A percentile compares a stretch with the other conserved stretches of the same genome.
Conservation (phyloP, 2,329 filamentous ascomycete genomes). For the Fusarium chuoi region DNA sequence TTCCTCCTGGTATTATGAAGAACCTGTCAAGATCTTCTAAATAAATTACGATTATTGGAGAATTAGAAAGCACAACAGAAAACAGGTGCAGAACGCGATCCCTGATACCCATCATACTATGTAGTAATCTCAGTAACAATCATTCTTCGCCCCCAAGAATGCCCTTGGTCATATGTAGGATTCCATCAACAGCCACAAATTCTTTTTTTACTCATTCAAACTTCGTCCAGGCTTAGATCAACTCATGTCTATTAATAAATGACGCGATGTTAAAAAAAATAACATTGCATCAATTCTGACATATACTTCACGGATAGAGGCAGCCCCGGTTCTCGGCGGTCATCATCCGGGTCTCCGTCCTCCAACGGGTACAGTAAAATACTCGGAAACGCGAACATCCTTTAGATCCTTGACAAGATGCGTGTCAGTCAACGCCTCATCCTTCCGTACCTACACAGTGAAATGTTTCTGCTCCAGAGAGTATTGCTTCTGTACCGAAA, state of each 20-base stretch:
- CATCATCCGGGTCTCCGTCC: conserved; percentile 21
- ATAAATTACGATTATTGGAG: not conserved
- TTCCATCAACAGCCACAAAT: no score
- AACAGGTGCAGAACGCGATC: not conserved
- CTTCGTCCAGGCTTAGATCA: not conserved
- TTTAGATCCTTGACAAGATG: conserved; percentile 11
- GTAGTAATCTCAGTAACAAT: not conserved
- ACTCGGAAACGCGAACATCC: conserved; percentile 1
- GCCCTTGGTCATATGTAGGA: not conserved
- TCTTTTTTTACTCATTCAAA: not conserved
- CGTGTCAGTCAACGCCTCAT: conserved; percentile 29
- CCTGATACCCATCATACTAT: no score
- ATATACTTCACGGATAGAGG: not conserved
- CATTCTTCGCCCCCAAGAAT: not conserved
- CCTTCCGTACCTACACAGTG: conserved; percentile 31
- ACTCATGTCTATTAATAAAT: not conserved
- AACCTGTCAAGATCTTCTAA: not conserved
- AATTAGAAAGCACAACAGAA: not conserved
- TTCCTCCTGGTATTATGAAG: not conserved
- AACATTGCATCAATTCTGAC: not conserved
- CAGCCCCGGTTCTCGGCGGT: conserved; percentile 8
- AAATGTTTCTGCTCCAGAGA: not conserved
- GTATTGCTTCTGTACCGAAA: conserved; percentile 1
- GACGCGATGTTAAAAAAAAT: not conserved
- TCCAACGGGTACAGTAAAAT: conserved; percentile 16